Evolutionary conservation across 345 rosid genomes (phyloP).

Genomic region (Physaria fendleri): DNA sequence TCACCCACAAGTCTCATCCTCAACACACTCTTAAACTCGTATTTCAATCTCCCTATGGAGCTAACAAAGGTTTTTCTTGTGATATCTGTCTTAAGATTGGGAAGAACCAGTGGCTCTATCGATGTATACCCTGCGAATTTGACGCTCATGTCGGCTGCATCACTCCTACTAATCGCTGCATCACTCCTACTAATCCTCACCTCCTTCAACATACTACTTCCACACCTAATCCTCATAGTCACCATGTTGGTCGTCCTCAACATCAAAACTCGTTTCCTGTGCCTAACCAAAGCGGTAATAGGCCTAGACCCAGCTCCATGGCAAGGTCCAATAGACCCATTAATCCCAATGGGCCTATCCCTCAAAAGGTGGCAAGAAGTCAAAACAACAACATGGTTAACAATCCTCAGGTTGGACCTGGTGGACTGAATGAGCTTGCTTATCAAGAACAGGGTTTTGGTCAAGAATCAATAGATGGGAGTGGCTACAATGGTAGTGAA

Average conservation of each 20-base stretch:
- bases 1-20: constrained; percentile 35
- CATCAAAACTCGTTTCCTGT: constrained; percentile 5
- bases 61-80: constrained; percentile 44
- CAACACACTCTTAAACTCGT: constrained; percentile 38
- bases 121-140: constrained; percentile 45
- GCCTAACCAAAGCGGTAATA: background rate
- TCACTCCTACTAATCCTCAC: constrained; percentile 4
- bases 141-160: constrained; percentile 53
- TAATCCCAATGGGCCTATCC: background rate
- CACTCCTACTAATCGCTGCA: constrained; percentile 26
- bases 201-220: constrained; percentile 26
- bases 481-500: background rate
- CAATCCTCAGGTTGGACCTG: background rate
- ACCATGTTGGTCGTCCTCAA: background rate
- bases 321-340: background rate
- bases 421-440: background rate
- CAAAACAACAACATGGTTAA: constrained; percentile 11
- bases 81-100: constrained; percentile 45
- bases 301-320: constrained; percentile 8
- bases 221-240: constrained; percentile 14
- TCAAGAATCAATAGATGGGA: constrained; percentile 13
- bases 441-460: constrained; percentile 7
- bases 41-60: constrained; percentile 45
- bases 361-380: background rate
- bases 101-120: constrained; percentile 53